Percentiles rank a stretch among this genome's conserved stretches.
Evolutionary conservation across 2,329 filamentous ascomycete species (phyloP).

Genomic region (Microsporum ferrugineum): DNA sequence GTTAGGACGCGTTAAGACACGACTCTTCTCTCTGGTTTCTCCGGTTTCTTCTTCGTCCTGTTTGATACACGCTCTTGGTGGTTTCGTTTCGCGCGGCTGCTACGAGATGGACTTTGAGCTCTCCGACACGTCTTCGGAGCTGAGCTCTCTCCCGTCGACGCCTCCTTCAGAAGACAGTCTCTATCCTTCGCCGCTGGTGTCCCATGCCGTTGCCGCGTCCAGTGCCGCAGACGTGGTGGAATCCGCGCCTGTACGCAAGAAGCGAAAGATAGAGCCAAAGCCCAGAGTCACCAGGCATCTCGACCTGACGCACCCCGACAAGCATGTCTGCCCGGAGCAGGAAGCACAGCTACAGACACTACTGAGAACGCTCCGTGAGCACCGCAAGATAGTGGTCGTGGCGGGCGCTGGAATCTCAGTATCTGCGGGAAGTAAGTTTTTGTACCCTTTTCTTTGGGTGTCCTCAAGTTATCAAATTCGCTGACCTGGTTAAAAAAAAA

Average conservation of each 20-base stretch:
- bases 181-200: slow-evolving; percentile 34
- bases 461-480: slow-evolving; percentile 11
- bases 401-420: slow-evolving; percentile 96
- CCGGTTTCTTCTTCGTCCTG: background rate
- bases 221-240: slow-evolving; percentile 24
- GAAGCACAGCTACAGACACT: slow-evolving; percentile 56
- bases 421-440: slow-evolving; percentile 69
- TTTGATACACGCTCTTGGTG: background rate
- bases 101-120: background rate
- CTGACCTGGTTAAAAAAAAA: slow-evolving; percentile 11
- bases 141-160: slow-evolving; percentile 34
- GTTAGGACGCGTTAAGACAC: background rate
- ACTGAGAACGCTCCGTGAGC: slow-evolving; percentile 64
- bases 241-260: slow-evolving; percentile 62
- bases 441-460: slow-evolving; percentile 5
- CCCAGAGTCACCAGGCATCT: slow-evolving; percentile 73
- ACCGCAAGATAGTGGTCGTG: slow-evolving; percentile 93
- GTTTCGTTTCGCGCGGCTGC: background rate
- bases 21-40: background rate
- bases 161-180: slow-evolving; percentile 28
- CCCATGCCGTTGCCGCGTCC: slow-evolving; percentile 26
- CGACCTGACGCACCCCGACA: slow-evolving; percentile 44
- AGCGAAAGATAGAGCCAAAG: slow-evolving; percentile 50
- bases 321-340: slow-evolving; percentile 38
- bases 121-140: slow-evolving; percentile 23